Percentiles rank a stretch among this genome's conserved stretches.
Conservation (phyloP, 2,329 filamentous ascomycete species). For the Beauveria australis region DNA sequence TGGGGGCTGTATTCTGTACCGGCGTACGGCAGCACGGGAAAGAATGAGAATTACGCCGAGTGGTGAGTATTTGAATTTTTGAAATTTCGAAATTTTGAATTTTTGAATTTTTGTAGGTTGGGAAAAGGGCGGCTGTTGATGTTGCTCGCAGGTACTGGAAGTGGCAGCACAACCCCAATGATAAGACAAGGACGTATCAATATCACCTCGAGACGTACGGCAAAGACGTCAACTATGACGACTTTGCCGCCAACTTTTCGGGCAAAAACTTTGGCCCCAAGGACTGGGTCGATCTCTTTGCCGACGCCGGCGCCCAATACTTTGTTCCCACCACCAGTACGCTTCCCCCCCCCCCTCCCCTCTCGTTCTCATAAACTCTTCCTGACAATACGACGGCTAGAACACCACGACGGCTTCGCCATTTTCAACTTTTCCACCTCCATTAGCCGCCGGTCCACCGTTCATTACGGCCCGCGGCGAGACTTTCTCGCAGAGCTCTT, state of each 20-base stretch:
- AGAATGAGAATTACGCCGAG: conserved; percentile 34
- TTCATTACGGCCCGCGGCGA: conserved; percentile 32
- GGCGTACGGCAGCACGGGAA: conserved; percentile 41
- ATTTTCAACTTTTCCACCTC: conserved; percentile 32
- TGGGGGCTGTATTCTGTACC: conserved; percentile 50
- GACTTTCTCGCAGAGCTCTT: conserved; percentile 36
- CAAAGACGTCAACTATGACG: conserved; percentile 43
- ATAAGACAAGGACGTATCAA: conserved; percentile 25
- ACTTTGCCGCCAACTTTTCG: conserved; percentile 47
- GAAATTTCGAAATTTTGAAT: background rate
- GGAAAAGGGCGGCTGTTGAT: background rate
- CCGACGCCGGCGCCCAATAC: conserved; percentile 42
- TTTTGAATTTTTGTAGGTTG: no score
- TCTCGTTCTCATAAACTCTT: no score
- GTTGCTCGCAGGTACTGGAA: conserved; percentile 5
- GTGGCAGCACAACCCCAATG: conserved; percentile 5
- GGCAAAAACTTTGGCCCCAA: conserved; percentile 40
- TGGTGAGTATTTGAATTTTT: conserved; percentile 21
- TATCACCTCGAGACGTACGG: conserved; percentile 45
- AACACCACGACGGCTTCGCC: conserved; percentile 37
- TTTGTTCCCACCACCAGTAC: conserved; percentile 35
- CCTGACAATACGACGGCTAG: conserved; percentile 14
- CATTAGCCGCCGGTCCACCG: conserved; percentile 28
- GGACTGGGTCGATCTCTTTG: conserved; percentile 45
- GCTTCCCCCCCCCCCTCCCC: no score